Percentiles rank a stretch among this genome's conserved stretches.
These are phyloP conservation scores for Vigna unguiculata DNA, from an alignment of 306 rosid species.

Conservation along the genomic window DNA sequence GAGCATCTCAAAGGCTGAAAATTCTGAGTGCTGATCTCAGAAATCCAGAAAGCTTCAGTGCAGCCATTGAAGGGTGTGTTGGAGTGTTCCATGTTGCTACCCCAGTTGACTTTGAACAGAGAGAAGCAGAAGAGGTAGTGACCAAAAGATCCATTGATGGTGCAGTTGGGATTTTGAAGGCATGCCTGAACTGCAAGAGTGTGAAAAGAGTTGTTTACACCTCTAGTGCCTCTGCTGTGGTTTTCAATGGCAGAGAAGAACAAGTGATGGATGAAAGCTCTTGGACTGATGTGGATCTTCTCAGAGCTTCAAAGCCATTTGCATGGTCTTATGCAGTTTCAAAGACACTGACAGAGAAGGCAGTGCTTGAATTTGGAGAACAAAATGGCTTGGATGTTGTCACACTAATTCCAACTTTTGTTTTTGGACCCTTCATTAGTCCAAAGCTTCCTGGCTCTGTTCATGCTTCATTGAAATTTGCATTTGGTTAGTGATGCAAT, in stretches of 20 bases:
- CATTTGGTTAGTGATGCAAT: constrained; percentile 3
- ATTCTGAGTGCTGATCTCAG: constrained; percentile 59
- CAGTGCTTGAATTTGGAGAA: constrained; percentile 43
- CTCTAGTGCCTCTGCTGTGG: constrained; percentile 41
- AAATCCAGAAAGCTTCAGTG: constrained; percentile 56
- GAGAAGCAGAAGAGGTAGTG: constrained; percentile 55
- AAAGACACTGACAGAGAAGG: constrained; percentile 37
- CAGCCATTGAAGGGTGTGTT: constrained; percentile 61
- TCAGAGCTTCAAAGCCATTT: constrained; percentile 12
- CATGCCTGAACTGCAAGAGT: constrained; percentile 52
- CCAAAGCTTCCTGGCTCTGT: constrained; percentile 26
- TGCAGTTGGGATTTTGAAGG: constrained; percentile 61
- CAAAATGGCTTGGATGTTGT: constrained; percentile 37
- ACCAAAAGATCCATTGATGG: constrained; percentile 60
- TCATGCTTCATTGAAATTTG: not conserved
- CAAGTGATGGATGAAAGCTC: not conserved
- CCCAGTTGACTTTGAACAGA: constrained; percentile 39
- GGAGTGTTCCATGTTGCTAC: constrained; percentile 70
- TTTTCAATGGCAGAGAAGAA: not conserved
- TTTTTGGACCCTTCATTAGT: constrained; percentile 39
- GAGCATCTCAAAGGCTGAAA: constrained; percentile 62
- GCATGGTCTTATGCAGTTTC: constrained; percentile 15
- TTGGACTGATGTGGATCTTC: constrained; percentile 9
- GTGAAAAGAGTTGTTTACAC: constrained; percentile 71
- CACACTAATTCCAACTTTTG: constrained; percentile 23